Evolutionary conservation across 2,329 filamentous ascomycete genomes (phyloP), one percentile per base, ranked within the genome.

Genomic region (Fusarium floridanum): DNA sequence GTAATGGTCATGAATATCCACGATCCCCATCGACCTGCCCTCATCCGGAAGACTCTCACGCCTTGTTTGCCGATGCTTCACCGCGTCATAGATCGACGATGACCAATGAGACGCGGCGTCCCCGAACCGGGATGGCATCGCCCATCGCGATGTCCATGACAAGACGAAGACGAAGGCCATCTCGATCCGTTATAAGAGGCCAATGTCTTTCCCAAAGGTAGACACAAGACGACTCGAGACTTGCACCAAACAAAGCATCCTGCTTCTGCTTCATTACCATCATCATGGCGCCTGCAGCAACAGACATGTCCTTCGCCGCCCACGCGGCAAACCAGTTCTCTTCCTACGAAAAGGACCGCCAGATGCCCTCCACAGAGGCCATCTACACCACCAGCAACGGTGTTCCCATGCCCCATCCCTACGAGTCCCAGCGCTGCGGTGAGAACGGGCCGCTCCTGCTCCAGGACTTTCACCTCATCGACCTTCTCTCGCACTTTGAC

Each of bases 381-480:
- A 68, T 88, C 16, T 92, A 92, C 80, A 84, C 87, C 34, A 88
- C 89, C 50, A 87, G 85, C 81, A 91, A 90, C 80, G 88, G 88
- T 65, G 85, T 84, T 1, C 89, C 89, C 1, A 85, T 89, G 74
- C 84, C 89, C 10, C 88, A 91, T 73, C 88, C 89, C 1, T 90
- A 91, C 75, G 89, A 89, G 76, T 78, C 85, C 0, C 88, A 91
- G 80, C 83, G 89, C 32, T 86, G 83, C 5, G 89, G 89, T 73
- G 87, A 89, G 75, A 89, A 88, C 50, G 90, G 90, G 0, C 89
- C 89, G 34, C 83, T 91, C 1, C 85, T 91, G 1, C 81, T 91
- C 0, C 85, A 88, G 69, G 89, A 91, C 75, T 90, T 88, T n/a
- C 88, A 91, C 61, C 78, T 92, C n/a, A 87, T 92, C 67, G 89